Base-by-base conservation (phyloP, 495 filamentous ascomycete species). In the Chaetomium tenue region DNA sequence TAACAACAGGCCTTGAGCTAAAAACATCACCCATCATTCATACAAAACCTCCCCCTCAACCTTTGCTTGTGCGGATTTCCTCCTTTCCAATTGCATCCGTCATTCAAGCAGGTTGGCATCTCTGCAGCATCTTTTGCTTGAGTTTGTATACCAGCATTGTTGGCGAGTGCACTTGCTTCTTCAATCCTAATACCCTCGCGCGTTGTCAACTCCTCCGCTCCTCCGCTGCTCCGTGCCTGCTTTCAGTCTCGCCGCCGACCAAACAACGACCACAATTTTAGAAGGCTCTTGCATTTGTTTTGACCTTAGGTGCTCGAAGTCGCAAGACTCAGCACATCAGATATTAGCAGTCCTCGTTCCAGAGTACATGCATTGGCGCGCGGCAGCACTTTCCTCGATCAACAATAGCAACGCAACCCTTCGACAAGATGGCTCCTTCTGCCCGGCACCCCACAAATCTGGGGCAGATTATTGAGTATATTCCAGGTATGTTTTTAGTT, bases 401-500 rank as follows among this genome's bases (percentile, higher is more conserved):
- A 18, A 20, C 56, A 63, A 22, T 28, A 13, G 22, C 60, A 63
- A 28, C 54, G 37, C 56, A 40, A 37, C 56, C 56, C 72, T 54
- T 64, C 66, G 60, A 62, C 65, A 70, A 55, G 37, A 81, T 82
- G 79, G 69, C 76, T 51, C 79, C 80, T 71, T 76, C 78, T 66
- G 71, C 74, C 26, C 73, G 74, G 40, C 66, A 69, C 67, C 64
- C 76, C 62, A 70, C 58, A 39, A 79, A 81, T 58, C 71, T 81
- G 66, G 83, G 82, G 42, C 82, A 84, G 68, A 76, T 86, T 61
- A 79, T 84, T 57, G 82, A 86, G 73, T 84, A 84, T 71, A 84
- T 86, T 67, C 82, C 82, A 65, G 82, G 83, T 86, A 80, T 39
- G 77, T 69, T 7, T 5, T 5, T 37, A 5, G 9, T 28, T 28